A percentile compares a stretch with the other conserved stretches of the same genome.
These are phyloP conservation scores for Collybia mongolica DNA, from an alignment of 768 basidiomycete species.

Conservation along the genomic window DNA sequence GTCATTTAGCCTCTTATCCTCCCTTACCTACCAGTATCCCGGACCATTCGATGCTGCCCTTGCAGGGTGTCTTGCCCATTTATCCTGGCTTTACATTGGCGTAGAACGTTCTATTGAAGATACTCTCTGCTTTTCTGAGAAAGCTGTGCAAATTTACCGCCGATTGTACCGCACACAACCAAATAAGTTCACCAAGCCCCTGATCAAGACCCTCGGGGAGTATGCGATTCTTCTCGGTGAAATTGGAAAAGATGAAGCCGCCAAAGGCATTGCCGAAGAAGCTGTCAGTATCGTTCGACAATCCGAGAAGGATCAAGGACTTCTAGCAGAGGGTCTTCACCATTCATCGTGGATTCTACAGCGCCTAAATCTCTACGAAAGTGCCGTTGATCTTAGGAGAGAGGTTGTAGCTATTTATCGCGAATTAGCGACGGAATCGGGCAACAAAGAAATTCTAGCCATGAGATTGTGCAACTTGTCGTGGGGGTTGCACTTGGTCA, in stretches of 20 bases:
- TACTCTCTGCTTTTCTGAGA: conserved; percentile 1
- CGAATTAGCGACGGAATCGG: neutral
- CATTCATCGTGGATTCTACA: conserved; percentile 4
- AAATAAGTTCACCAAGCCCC: conserved; percentile 1
- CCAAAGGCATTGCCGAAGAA: conserved; percentile 2
- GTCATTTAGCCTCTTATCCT: neutral
- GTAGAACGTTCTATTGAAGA: neutral
- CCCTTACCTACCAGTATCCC: neutral
- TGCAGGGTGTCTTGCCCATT: conserved; percentile 9
- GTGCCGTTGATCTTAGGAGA: conserved; percentile 5
- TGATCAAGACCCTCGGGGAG: conserved; percentile 9
- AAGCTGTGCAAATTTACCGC: conserved; percentile 9
- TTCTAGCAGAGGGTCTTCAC: conserved; percentile 9
- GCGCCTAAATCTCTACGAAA: conserved; percentile 4
- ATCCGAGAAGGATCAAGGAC: conserved; percentile 4
- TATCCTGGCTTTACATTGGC: conserved; percentile 1
- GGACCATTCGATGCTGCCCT: conserved; percentile 5
- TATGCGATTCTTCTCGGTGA: conserved; percentile 6
- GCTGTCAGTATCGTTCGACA: conserved; percentile 7
- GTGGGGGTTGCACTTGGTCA: neutral
- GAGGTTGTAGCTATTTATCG: conserved; percentile 13
- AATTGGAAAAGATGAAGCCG: conserved; percentile 5
- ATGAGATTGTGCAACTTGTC: conserved; percentile 9
- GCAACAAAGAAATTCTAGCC: neutral
- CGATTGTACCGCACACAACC: neutral